Evolutionary conservation across 2,329 filamentous ascomycete genomes (phyloP), one percentile per base, ranked within the genome.

Genomic region (Apiospora malaysiana): DNA sequence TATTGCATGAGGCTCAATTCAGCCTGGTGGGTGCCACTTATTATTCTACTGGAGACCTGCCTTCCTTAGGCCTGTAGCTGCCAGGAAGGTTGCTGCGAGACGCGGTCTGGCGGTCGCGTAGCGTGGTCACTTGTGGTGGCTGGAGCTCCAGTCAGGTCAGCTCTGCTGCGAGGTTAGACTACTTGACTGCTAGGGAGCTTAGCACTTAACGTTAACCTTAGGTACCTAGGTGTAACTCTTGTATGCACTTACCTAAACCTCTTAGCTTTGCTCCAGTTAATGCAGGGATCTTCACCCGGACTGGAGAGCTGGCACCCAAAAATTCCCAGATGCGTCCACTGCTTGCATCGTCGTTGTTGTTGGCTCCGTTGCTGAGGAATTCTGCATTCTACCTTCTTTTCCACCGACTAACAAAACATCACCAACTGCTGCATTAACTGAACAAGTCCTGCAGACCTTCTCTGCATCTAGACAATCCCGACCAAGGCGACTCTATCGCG

Each of bases 251-350:
- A 56, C 49, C 49, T 32, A 59, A 59, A 59, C 51, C 18, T 59
- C 27, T 37, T 40, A 40, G 56, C 32, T 56, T 63, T 40, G 56
- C 56, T 63, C 56, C 18, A n/a, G 4, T 16, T 14, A 9, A 45
- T 45, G 18, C 56, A 63, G 56, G 56, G 56, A 63, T 63, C 56
- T 63, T 40, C 32, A 37, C n/a, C 25, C 51, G 25, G 27, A 59
- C 47, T n/a, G 16, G 56, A 63, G 56, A 63, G 56, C 56, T 63
- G 66, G 23, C 66, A 25, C 66, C 66, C 66, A 68, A 68, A 68
- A 68, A 68, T 68, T 68, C 66, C 66, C 66, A 47, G 66, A 68
- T 68, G 66, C 66, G 66, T 63, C 56, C 56, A 63, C 27, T 59
- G 27, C 32, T 37, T 63, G 56, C 56, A 63, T 63, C 56, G 56